Base-by-base conservation (phyloP, 495 filamentous ascomycete genomes). In the Daldinia vernicosa region DNA sequence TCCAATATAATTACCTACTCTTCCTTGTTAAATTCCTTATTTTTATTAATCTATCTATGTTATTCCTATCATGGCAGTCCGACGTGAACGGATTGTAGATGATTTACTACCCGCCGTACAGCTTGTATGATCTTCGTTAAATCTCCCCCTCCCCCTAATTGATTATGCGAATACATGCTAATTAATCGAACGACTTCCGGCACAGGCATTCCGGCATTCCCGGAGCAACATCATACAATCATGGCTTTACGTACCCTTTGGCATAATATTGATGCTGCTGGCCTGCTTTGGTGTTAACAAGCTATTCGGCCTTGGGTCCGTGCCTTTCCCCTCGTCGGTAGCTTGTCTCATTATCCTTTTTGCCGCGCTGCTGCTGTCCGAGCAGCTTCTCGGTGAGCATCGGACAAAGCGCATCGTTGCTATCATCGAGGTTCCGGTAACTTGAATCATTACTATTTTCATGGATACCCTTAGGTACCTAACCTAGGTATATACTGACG, bases 301-400 rank as follows among this genome's bases (percentile, higher is more conserved):
- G 33, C 74, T 85, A n/a, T 83, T 87, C 53, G 72, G 78, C 37
- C 69, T 84, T 9, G 81, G 80, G 60, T 78, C 80, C 11, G 77
- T 86, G 3, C 78, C 82, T 1, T 89, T 89, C 67, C 85, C 85
- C 0, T 81, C 85, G 26, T 85, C 84, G 17, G 85, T 88, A 6
- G 82, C 85, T 4, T 82, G 81, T 43, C 77, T 87, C 68, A 74
- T 87, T 24, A 55, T 83, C 30, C 74, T 87, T 14, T 86, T 86
- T 69, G 71, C 83, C 22, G 79, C 66, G 0, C 74, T 88, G 28
- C 77, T 85, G 11, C 30, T 79, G 6, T 81, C 74, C 26, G 81
- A 86, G 67, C 32, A 74, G 6, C 27, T 81, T 0, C 69, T 89
- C 27, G 85, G 85, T 19, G 82, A 82, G 26, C 72, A 76, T 58